Percentiles rank a stretch among this genome's conserved stretches.
phyloP scores from a whole-genome alignment of 73 alveolate species.

The Tetrahymena thermophila region DNA sequence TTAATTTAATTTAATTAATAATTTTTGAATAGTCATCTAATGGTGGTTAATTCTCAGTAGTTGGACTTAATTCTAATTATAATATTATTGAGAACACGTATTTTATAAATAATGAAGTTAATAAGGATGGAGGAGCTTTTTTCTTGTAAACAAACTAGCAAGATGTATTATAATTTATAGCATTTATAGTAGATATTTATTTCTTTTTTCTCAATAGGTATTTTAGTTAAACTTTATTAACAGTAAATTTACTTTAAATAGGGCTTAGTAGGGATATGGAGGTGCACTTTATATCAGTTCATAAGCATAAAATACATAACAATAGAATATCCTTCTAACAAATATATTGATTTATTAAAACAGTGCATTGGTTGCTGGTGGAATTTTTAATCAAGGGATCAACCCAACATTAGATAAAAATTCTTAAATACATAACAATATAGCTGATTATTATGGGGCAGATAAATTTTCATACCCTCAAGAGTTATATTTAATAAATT shows the following conservation, averaged over 20 bases:
- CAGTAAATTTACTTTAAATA: neutral
- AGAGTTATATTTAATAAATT: neutral
- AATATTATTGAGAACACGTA: neutral
- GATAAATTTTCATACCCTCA: neutral
- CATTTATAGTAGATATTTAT: no score
- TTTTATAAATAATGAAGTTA: neutral
- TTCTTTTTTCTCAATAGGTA: neutral
- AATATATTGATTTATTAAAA: no score
- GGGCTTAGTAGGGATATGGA: neutral
- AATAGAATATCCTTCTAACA: no score
- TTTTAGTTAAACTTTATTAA: no score
- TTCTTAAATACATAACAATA: neutral
- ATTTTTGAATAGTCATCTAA: neutral
- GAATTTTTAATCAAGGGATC: neutral
- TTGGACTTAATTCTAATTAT: neutral
- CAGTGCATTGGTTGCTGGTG: neutral
- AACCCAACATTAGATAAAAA: neutral
- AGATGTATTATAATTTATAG: neutral
- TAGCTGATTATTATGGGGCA: neutral
- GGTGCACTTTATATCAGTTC: neutral
- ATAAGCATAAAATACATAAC: neutral
- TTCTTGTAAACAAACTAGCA: neutral
- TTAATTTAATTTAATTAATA: no score
- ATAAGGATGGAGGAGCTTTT: neutral
- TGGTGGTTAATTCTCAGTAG: neutral